These are phyloP conservation scores for Zoysia pacifica DNA, from an alignment of 176 grass and related monocot species.

Conservation along the genomic window DNA sequence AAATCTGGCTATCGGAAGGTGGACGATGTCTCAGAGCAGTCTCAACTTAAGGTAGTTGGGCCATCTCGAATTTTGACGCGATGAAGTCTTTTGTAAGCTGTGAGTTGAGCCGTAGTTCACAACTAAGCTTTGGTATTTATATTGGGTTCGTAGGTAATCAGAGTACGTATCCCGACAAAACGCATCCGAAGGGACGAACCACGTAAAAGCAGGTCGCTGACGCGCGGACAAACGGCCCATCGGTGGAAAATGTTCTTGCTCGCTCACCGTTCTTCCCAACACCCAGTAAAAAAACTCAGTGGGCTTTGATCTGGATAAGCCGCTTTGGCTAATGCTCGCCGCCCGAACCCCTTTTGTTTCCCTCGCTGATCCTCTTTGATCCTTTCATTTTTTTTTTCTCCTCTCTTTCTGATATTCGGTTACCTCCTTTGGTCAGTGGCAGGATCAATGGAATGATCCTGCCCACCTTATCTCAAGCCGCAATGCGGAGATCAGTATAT, in stretches of 20 bases:
- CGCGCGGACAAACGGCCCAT: conserved; percentile 29
- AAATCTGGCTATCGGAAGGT: no score
- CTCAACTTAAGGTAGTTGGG: no score
- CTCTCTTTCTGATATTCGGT: conserved; percentile 32
- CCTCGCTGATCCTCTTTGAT: conserved; percentile 42
- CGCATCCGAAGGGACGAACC: conserved; percentile 43
- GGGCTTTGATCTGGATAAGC: conserved; percentile 36
- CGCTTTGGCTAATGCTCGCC: conserved; percentile 36
- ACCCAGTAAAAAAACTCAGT: no score
- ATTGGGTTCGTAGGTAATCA: no score
- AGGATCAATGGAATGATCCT: conserved; percentile 47
- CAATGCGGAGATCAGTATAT: conserved; percentile 39
- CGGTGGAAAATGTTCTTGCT: background rate
- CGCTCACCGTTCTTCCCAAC: no score
- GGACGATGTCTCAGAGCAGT: no score
- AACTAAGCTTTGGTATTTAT: no score
- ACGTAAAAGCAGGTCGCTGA: conserved; percentile 1
- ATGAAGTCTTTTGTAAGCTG: no score
- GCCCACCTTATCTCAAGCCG: conserved; percentile 47
- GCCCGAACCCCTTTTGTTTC: conserved; percentile 21
- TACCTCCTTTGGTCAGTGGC: conserved; percentile 33
- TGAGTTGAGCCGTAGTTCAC: no score
- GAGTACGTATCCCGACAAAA: background rate
- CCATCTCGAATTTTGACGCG: no score
- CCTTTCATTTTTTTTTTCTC: conserved; percentile 28